Evolutionary conservation across 1,284 basidiomycete genomes (phyloP).

Genomic region (Dichomitus squalens): DNA sequence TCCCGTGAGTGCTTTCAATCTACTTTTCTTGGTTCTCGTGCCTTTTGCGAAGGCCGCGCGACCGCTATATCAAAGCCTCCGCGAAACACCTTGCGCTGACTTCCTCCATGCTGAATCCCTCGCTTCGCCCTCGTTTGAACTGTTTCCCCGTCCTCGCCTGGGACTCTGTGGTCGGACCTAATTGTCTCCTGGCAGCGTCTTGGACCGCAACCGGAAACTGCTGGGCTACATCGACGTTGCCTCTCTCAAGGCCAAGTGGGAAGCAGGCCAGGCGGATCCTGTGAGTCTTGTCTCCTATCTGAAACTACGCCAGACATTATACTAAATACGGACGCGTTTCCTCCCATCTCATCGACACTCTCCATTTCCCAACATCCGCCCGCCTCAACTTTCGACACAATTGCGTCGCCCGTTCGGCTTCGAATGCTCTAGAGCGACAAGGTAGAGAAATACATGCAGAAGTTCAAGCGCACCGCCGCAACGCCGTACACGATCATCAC

Average conservation of each 20-base stretch:
- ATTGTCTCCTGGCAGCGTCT: slow-evolving; percentile 53
- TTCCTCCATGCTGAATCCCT: neutral
- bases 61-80: neutral
- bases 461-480: slow-evolving; percentile 70
- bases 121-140: neutral
- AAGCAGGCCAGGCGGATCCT: slow-evolving; percentile 68
- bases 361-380: too few relatives aligned
- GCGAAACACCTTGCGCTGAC: neutral
- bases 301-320: slow-evolving; percentile 1
- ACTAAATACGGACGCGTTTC: slow-evolving; percentile 8
- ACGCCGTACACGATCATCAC: slow-evolving; percentile 81
- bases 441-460: slow-evolving; percentile 70
- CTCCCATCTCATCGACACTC: slow-evolving; percentile 2
- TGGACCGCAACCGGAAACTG: slow-evolving; percentile 71
- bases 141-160: neutral
- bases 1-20: slow-evolving; percentile 60
- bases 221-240: slow-evolving; percentile 84
- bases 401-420: neutral
- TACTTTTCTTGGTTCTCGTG: neutral
- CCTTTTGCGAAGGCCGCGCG: slow-evolving; percentile 1
- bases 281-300: slow-evolving; percentile 45
- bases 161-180: neutral
- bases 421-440: slow-evolving; percentile 55
- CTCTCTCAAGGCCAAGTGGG: slow-evolving; percentile 75
- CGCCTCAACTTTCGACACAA: neutral